A percentile compares a stretch with the other conserved stretches of the same genome.
These are phyloP conservation scores for Phytophthora melonis DNA, from an alignment of 352 stramenopile species.

Conservation along the genomic window DNA sequence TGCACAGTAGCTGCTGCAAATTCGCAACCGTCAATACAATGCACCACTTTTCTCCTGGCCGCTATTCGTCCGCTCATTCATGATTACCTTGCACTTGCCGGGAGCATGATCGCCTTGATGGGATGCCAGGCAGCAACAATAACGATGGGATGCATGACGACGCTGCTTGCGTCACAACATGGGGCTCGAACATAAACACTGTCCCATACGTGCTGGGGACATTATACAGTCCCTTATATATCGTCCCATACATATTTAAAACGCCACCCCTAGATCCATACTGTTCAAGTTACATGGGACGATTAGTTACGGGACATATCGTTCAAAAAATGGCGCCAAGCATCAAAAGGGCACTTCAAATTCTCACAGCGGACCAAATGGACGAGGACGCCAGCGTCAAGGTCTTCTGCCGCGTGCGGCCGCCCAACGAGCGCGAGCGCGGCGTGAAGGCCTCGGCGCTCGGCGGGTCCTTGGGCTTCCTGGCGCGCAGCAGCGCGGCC, in stretches of 20 bases:
- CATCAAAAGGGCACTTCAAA: too few relatives aligned
- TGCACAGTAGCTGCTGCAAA: slow-evolving; percentile 35
- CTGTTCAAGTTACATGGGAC: too few relatives aligned
- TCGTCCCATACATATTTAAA: too few relatives aligned
- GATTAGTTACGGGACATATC: too few relatives aligned
- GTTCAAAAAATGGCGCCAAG: not conserved
- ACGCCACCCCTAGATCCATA: too few relatives aligned
- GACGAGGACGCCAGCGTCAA: slow-evolving; percentile 74
- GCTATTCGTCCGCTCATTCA: slow-evolving; percentile 10
- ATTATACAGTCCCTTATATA: too few relatives aligned
- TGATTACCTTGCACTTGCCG: slow-evolving; percentile 25
- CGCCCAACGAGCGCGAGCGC: slow-evolving; percentile 80
- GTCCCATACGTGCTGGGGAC: too few relatives aligned
- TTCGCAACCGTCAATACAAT: slow-evolving; percentile 30
- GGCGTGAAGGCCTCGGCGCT: slow-evolving; percentile 22
- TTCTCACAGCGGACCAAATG: slow-evolving; percentile 9
- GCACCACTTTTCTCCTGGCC: slow-evolving; percentile 5
- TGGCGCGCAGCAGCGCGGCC: slow-evolving; percentile 21
- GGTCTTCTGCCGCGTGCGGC: slow-evolving; percentile 89
- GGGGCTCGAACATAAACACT: too few relatives aligned
- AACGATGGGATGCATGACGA: slow-evolving; percentile 16
- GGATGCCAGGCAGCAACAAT: slow-evolving; percentile 29
- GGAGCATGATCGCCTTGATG: slow-evolving; percentile 10
- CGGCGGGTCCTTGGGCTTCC: slow-evolving; percentile 26
- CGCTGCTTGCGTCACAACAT: too few relatives aligned